phyloP scores from a whole-genome alignment of 352 stramenopile species.

The Phytophthora multivora region DNA sequence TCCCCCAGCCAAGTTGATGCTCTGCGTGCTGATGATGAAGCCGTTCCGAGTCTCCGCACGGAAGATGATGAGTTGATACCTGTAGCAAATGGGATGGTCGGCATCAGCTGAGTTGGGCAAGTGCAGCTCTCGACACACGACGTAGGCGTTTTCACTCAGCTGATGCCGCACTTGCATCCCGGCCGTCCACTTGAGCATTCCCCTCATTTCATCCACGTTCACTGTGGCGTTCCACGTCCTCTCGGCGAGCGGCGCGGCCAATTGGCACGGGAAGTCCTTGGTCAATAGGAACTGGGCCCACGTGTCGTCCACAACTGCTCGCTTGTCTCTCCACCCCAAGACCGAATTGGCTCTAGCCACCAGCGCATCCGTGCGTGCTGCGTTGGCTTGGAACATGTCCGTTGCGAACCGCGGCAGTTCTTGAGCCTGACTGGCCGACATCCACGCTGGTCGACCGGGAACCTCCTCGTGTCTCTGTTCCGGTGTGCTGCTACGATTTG shows the following conservation, averaged over 20 bases:
- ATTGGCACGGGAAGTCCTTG: conserved; percentile 48
- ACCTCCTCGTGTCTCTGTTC: conserved; percentile 9
- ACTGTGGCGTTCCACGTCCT: conserved; percentile 46
- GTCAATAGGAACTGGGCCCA: conserved; percentile 55
- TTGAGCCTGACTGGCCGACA: not conserved
- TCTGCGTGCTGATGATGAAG: conserved; percentile 38
- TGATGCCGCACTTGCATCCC: conserved; percentile 47
- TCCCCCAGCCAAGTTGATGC: conserved; percentile 31
- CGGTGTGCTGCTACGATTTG: conserved; percentile 4
- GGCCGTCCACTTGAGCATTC: conserved; percentile 37
- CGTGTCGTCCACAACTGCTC: conserved; percentile 33
- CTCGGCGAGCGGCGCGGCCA: conserved; percentile 25
- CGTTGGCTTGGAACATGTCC: conserved; percentile 35
- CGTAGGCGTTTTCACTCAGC: conserved; percentile 26
- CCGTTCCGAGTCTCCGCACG: conserved; percentile 20
- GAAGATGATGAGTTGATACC: conserved; percentile 36
- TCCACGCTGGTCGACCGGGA: conserved; percentile 26
- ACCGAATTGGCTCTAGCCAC: conserved; percentile 26
- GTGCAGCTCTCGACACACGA: conserved; percentile 35
- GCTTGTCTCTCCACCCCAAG: conserved; percentile 51
- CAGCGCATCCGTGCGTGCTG: conserved; percentile 20
- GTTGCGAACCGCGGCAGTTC: conserved; percentile 27
- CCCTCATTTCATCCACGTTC: conserved; percentile 23
- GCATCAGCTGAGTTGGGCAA: conserved; percentile 22
- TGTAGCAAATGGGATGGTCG: conserved; percentile 38